Percentiles rank a stretch among this genome's conserved stretches.
Conservation (phyloP, 2,329 filamentous ascomycete species). For the Cordyceps tenuipes region DNA sequence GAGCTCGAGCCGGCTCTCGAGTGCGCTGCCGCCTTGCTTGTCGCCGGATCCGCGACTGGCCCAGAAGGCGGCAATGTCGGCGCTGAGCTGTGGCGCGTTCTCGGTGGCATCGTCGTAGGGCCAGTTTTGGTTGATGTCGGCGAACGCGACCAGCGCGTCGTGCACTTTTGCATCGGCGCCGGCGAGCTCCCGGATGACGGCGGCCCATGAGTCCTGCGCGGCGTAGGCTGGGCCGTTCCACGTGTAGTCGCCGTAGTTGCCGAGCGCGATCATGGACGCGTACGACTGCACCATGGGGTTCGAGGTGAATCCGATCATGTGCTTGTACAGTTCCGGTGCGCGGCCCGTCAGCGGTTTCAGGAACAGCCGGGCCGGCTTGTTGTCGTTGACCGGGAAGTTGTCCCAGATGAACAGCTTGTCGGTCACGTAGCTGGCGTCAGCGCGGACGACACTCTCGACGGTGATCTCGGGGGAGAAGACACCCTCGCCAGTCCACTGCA, state of each 20-base stretch:
- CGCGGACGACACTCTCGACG: conserved; percentile 11
- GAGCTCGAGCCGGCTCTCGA: conserved; percentile 3
- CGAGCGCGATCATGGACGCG: conserved; percentile 13
- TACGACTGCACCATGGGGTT: conserved; percentile 16
- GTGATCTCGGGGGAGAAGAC: conserved; percentile 13
- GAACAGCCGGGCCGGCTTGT: conserved; percentile 12
- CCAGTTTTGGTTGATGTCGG: conserved; percentile 14
- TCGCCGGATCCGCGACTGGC: background rate
- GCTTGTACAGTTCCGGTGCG: conserved; percentile 11
- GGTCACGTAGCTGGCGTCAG: conserved; percentile 12
- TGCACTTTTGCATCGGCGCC: conserved; percentile 1
- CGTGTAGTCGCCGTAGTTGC: conserved; percentile 14
- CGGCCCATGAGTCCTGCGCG: conserved; percentile 3
- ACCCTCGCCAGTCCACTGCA: conserved; percentile 15
- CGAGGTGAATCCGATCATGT: conserved; percentile 14
- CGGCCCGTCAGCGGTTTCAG: conserved; percentile 13
- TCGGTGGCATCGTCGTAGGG: conserved; percentile 11
- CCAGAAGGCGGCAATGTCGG: conserved; percentile 13
- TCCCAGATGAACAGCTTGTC: conserved; percentile 16
- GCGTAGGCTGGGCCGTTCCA: conserved; percentile 13
- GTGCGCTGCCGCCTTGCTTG: conserved; percentile 2
- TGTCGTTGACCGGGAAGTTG: conserved; percentile 15
- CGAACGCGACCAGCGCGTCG: conserved; percentile 9
- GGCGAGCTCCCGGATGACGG: conserved; percentile 11
- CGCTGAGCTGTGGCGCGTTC: conserved; percentile 12